phyloP scores from a whole-genome alignment of 2,329 filamentous ascomycete genomes.

The Aspergillus ochraceoroseus region DNA sequence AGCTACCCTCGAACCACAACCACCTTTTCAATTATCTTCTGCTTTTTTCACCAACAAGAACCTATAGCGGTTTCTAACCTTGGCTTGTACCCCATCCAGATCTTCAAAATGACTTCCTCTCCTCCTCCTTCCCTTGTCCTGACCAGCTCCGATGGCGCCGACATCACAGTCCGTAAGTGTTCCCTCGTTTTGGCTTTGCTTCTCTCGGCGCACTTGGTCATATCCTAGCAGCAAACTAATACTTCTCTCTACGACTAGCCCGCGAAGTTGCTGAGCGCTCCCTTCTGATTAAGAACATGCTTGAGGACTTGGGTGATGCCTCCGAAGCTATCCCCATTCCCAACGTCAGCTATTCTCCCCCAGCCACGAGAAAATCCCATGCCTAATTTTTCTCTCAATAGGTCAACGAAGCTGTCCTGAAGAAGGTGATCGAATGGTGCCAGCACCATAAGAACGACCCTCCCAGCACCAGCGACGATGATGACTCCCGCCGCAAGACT shows the following conservation, averaged over 20 bases:
- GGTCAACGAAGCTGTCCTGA: constrained; percentile 89
- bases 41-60: too few relatives aligned
- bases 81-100: not conserved
- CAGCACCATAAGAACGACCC: constrained; percentile 90
- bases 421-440: constrained; percentile 98
- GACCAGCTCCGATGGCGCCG: constrained; percentile 28
- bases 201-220: not conserved
- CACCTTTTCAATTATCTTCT: too few relatives aligned
- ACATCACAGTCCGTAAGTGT: constrained; percentile 49
- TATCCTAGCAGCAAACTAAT: constrained; percentile 8
- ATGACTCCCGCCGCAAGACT: constrained; percentile 93
- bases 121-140: constrained; percentile 11
- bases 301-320: constrained; percentile 78
- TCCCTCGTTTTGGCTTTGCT: not conserved
- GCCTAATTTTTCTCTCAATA: constrained; percentile 30
- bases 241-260: constrained; percentile 49
- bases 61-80: constrained; percentile 4
- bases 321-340: constrained; percentile 68
- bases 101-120: constrained; percentile 8
- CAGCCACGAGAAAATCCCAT: not conserved
- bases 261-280: constrained; percentile 84
- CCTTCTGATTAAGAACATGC: constrained; percentile 95
- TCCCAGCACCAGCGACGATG: constrained; percentile 73
- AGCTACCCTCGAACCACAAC: too few relatives aligned
- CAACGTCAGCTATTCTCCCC: constrained; percentile 31